These are phyloP conservation scores for Zopfia rhizophila DNA, from an alignment of 2,329 filamentous ascomycete species.

Conservation along the genomic window DNA sequence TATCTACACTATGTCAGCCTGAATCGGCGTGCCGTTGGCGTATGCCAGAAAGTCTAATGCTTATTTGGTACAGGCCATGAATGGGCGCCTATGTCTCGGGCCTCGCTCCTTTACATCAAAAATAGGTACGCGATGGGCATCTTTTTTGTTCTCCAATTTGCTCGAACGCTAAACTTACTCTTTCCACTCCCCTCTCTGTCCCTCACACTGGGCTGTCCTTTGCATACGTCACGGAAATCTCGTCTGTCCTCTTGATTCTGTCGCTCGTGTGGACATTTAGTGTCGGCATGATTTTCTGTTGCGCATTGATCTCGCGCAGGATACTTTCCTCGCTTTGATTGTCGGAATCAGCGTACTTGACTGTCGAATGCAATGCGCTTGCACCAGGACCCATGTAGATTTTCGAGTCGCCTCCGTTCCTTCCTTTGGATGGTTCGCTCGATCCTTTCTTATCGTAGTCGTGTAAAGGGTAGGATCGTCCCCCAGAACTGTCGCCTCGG, in stretches of 20 bases:
- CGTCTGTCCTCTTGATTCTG: slow-evolving; percentile 19
- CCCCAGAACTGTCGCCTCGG: slow-evolving; percentile 26
- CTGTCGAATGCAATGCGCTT: slow-evolving; percentile 31
- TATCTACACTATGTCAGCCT: too few relatives aligned
- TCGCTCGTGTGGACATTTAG: slow-evolving; percentile 9
- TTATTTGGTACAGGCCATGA: too few relatives aligned
- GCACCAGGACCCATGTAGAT: slow-evolving; percentile 32
- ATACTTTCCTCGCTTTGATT: slow-evolving; percentile 42
- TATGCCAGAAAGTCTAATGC: too few relatives aligned
- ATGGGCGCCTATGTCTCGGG: not conserved
- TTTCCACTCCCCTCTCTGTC: too few relatives aligned
- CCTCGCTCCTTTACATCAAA: not conserved
- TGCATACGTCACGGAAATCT: slow-evolving; percentile 24
- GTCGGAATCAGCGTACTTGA: slow-evolving; percentile 31
- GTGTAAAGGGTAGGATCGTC: slow-evolving; percentile 33
- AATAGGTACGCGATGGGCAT: too few relatives aligned
- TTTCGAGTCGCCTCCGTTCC: slow-evolving; percentile 13
- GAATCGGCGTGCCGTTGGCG: too few relatives aligned
- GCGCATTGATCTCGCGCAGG: slow-evolving; percentile 25
- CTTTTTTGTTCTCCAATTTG: too few relatives aligned
- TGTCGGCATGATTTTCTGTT: slow-evolving; percentile 2
- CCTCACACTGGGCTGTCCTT: too few relatives aligned
- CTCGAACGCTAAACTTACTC: too few relatives aligned
- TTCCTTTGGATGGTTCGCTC: slow-evolving; percentile 17
- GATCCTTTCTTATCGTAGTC: slow-evolving; percentile 25